Base-by-base conservation (phyloP, 2,329 filamentous ascomycete species). In the Neocatenulostroma microsporum region DNA sequence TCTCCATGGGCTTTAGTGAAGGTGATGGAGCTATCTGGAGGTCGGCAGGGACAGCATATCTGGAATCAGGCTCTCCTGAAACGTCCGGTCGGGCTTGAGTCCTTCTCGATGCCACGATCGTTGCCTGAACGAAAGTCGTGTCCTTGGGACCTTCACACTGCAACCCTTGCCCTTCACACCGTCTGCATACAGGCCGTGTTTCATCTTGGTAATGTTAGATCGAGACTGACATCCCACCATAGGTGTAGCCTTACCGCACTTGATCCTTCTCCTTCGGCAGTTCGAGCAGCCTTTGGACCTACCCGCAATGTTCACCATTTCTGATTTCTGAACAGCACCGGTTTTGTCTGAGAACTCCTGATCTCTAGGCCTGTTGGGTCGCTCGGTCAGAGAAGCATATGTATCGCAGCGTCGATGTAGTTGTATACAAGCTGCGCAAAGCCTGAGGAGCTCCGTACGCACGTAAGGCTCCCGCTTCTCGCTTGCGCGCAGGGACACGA, bases 221-320 rank as follows among this genome's bases (percentile, higher is more conserved):
- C 26, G 7, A 7, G 13, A n/a, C 21, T 21, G 18, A 14, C 30
- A 3, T 3, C 10, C 6, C 4, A 14, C 15, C 5, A 6, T 3
- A 4, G 15, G 8, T 9, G 4, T 32, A 6, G 5, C 4, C 30
- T 8, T n/a, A 32, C 30, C 30, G 13, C 30, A 32, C 15, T 32
- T 32, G 30, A 32, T 13, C 21, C 30, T 11, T 8, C 30, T 32
- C 21, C 30, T 20, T 4, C 30, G 30, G 15, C 30, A 32, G 15
- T 32, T 20, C 15, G 30, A 7, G 30, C 30, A 32, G n/a, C 30
- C 30, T 21, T 21, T 32, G 11, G 30, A 32, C 10, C 30, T 11
- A 21, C 30, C 30, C 20, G n/a, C 30, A 3, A 32, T n/a, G 30
- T 32, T 32, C 17, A 32, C 30, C 30, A 32, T 32, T 24, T 17